Base-by-base conservation (phyloP, 495 filamentous ascomycete genomes). In the Talaromyces proteolyticus region DNA sequence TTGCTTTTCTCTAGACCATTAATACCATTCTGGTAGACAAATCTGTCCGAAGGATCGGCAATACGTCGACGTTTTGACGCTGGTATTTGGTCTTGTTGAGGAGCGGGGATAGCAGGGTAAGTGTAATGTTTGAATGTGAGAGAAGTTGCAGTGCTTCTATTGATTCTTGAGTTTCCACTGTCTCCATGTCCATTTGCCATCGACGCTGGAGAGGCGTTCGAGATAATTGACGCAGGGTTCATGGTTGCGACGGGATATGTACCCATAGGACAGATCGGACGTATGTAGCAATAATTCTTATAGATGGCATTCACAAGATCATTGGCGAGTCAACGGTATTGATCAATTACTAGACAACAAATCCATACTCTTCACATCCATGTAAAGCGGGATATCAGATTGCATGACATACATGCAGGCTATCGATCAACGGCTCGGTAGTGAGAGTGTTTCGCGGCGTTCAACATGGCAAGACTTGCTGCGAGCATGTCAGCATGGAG, bases 81-180 rank as follows among this genome's bases (percentile, higher is more conserved):
- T 12, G 47, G 47, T 36, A 40, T 7, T 16, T n/a, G 37, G 16
- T 12, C 20, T 18, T 40, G 45, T 19, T 40, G 47, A 47, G 18
- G 10, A 37, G 44, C 20, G 6, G 20, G 29, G 3, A 36, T 17
- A n/a, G 29, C 1, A 34, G 29, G 29, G 37, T 39, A 49, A 14
- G 47, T 39, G 24, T 49, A 49, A 18, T 49, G 47, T 11, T 49
- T 49, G 47, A 49, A 49, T 12, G 47, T 49, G 7, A 49, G 16
- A 2, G 45, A 17, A 6, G 19, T 47, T 39, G 17, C 8, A 34
- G 8, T 34, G 29, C 29, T 19, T 17, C 21, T 36, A 18, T 34
- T 49, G 18, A 26, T 49, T 23, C 16, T 24, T 40, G 20, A 3
- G 19, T n/a, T 25, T 34, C 29, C 29, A 5, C 18, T 49, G 34